A percentile compares a stretch with the other conserved stretches of the same genome.
Conservation (phyloP, 306 rosid genomes). For the Dryas alaskensis region DNA sequence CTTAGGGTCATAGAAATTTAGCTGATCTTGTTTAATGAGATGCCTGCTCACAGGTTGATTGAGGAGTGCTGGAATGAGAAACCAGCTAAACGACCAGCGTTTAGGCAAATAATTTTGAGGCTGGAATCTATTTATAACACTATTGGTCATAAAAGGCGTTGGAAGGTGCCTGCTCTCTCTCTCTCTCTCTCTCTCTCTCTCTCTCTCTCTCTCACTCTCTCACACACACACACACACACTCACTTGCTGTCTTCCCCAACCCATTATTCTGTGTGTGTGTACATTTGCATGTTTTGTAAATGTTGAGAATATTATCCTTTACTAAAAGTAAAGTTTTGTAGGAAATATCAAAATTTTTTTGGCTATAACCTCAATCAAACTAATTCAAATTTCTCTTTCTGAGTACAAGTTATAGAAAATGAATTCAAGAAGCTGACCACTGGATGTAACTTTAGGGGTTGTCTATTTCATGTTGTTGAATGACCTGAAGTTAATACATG, state of each 20-base stretch:
- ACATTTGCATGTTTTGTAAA: not conserved
- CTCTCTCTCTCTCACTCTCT: too few species aligned
- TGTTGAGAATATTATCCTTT: not conserved
- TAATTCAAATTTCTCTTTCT: not conserved
- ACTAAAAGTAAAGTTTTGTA: not conserved
- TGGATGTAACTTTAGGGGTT: not conserved
- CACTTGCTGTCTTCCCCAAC: too few species aligned
- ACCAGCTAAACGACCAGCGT: constrained; percentile 88
- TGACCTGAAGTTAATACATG: not conserved
- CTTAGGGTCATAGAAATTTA: constrained; percentile 10
- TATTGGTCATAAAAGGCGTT: constrained; percentile 59
- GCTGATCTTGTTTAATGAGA: constrained; percentile 6
- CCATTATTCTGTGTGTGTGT: too few species aligned
- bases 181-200: constrained; percentile 11
- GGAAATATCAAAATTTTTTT: not conserved
- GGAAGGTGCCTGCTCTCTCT: constrained; percentile 68
- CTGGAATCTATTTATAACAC: constrained; percentile 64
- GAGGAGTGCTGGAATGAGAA: constrained; percentile 87
- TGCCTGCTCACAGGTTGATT: constrained; percentile 60
- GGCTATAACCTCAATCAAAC: not conserved
- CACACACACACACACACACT: too few species aligned
- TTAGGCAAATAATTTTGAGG: constrained; percentile 65
- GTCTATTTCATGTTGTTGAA: not conserved
- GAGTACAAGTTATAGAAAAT: too few species aligned
- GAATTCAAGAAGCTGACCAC: not conserved